Base-by-base conservation (phyloP, 371 early-diverging fungal genomes). In the Mucor indicus region DNA sequence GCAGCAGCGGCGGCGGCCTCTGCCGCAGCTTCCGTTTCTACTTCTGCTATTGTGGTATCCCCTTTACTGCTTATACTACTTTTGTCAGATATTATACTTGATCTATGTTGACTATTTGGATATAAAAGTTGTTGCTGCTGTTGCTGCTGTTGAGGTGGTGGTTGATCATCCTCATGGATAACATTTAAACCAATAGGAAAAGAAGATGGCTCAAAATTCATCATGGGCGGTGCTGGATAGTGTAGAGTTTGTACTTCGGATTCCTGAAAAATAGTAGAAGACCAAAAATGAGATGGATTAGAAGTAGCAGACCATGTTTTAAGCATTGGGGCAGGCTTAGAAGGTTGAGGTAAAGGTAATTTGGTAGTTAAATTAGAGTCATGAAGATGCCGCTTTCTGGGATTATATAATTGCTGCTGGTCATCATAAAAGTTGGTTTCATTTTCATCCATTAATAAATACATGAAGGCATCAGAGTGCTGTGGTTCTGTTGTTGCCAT, bases 231-330 rank as follows among this genome's bases (percentile, higher is more conserved):
- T 19, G 44, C 44, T 52, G 48, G 59, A 24, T 30, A 59, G 31
- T 59, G 59, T 4, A 59, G 29, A 8, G 59, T 59, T 45, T 59
- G 59, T 3, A 59, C 40, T 39, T 59, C 59, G 23, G 50, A 53
- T 15, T 32, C 52, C 8, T 48, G 27, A 38, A 57, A 57, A n/a
- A 57, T 38, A 9, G 38, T 19, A 9, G 55, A 33, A 44, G 44
- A 12, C 32, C 30, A 23, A 12, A 11, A 21, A 1, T 48, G 48
- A 12, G 17, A 15, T 1, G 43, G 37, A 24, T 44, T 43, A 3
- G 50, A 24, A 4, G 43, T 20, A 4, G 30, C 6, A 29, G 29
- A 27, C 11, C 29, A 27, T 27, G 29, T 11, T 27, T 27, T 27
- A 27, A 27, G 29, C 11, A 27, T 27, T 27, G 11, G 5, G 11